Percentiles rank a stretch among this genome's conserved stretches.
Evolutionary conservation across 2,329 filamentous ascomycete genomes (phyloP).

Genomic region (Xylariaceae sp.): DNA sequence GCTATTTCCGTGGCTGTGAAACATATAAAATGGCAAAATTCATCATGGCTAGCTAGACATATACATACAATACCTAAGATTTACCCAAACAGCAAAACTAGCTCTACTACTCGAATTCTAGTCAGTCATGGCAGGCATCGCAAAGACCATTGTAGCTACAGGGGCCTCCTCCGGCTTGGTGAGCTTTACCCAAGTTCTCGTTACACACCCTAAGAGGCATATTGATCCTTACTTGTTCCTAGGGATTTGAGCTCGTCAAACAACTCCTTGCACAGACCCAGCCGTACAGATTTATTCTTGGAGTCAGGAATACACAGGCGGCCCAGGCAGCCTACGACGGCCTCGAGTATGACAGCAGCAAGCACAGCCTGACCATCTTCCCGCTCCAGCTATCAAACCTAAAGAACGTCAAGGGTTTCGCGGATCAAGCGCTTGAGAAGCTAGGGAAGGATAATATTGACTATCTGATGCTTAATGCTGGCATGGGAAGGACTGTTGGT

Average conservation of each 20-base stretch:
- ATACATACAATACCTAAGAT: not conserved
- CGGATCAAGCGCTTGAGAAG: slow-evolving; percentile 45
- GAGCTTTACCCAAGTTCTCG: slow-evolving; percentile 20
- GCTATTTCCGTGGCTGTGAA: not conserved
- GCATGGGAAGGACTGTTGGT: slow-evolving; percentile 41
- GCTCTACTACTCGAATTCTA: not conserved
- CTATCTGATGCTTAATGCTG: slow-evolving; percentile 55
- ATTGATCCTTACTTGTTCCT: not conserved
- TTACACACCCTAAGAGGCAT: not conserved
- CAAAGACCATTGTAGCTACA: slow-evolving; percentile 55
- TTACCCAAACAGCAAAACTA: not conserved
- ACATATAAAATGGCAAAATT: not conserved
- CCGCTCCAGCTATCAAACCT: slow-evolving; percentile 53
- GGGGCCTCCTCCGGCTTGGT: slow-evolving; percentile 54
- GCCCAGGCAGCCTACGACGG: slow-evolving; percentile 47
- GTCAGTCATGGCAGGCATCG: slow-evolving; percentile 41
- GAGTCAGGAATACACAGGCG: slow-evolving; percentile 48
- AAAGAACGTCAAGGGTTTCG: slow-evolving; percentile 49
- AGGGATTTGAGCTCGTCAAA: slow-evolving; percentile 58
- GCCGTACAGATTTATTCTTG: slow-evolving; percentile 53
- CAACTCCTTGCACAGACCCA: slow-evolving; percentile 50
- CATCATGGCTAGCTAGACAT: not conserved
- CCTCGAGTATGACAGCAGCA: slow-evolving; percentile 45
- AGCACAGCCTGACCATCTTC: slow-evolving; percentile 48
- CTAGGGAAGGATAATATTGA: slow-evolving; percentile 48